These are phyloP conservation scores for Sindora glabra DNA, from an alignment of 306 rosid genomes.

Conservation along the genomic window DNA sequence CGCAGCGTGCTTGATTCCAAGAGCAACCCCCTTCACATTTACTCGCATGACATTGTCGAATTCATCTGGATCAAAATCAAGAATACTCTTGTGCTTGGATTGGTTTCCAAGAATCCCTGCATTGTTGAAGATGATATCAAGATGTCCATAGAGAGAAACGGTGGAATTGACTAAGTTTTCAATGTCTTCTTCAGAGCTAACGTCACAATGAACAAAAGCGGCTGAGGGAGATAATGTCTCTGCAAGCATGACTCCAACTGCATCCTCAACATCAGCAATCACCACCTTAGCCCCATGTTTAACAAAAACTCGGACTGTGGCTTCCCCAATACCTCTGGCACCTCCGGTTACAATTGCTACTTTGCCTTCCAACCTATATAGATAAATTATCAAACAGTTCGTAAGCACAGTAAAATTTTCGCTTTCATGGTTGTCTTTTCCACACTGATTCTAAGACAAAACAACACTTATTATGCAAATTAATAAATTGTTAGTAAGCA, in stretches of 20 bases:
- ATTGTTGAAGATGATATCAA: constrained; percentile 81
- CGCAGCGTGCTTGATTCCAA: constrained; percentile 88
- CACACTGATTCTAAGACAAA: no score
- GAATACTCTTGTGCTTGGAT: constrained; percentile 60
- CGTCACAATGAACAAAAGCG: constrained; percentile 59
- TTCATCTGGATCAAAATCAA: constrained; percentile 55
- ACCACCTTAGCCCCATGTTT: constrained; percentile 78
- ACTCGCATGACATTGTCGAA: constrained; percentile 70
- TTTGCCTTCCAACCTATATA: constrained; percentile 73
- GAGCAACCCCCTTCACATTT: constrained; percentile 72
- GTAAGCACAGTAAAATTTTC: background rate
- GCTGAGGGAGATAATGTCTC: constrained; percentile 46
- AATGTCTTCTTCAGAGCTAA: constrained; percentile 58
- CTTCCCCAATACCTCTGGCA: constrained; percentile 84
- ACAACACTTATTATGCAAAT: no score
- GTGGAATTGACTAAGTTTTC: constrained; percentile 39
- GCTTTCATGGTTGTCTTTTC: no score
- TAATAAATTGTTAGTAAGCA: background rate
- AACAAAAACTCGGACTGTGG: constrained; percentile 54
- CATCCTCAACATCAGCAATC: constrained; percentile 66
- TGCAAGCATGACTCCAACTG: constrained; percentile 42
- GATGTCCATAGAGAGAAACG: constrained; percentile 44
- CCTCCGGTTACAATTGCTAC: constrained; percentile 81
- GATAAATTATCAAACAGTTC: background rate
- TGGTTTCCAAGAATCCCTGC: constrained; percentile 77